Base-by-base conservation (phyloP, 169 alveolate genomes). In the Amoebophrya sp. region DNA sequence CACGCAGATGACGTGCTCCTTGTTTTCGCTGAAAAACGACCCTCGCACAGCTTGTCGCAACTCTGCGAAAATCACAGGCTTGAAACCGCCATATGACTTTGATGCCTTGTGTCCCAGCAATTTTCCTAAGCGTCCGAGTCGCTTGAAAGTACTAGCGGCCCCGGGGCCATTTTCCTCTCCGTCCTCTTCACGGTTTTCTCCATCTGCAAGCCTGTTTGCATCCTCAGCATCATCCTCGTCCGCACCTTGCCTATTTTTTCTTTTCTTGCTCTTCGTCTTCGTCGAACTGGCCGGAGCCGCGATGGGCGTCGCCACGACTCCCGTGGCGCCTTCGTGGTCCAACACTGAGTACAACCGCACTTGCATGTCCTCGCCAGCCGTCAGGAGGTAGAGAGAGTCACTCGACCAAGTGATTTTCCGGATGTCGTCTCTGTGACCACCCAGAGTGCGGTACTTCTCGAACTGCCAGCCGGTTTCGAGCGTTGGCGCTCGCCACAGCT, bases 361-460 rank as follows among this genome's bases (percentile, higher is more conserved):
- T 26, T 65, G 83, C 12, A 12, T 65, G 83, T 65, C 83, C 2
- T 65, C 83, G 39, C 83, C 83, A 10, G 33, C 2, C 12, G 83
- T 12, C 83, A 65, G 83, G 0, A 65, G 12, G 26, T 65, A 65
- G 39, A 6, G 26, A 10, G 83, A 65, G 83, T 65, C 83, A 6
- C 26, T 1, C 36, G 36, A 12, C 83, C 83, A 65, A 29, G 83
- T 12, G 83, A 65, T 65, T 36, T 18, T 1, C 36, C 83, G 39
- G 92, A 38, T 90, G 39, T 90, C 41, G 33, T 41, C 83, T 77
- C 92, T 78, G 47, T 93, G 90, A 89, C 83, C 83, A 6, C 83
- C 83, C 26, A 65, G 90, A 91, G 6, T 90, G 90, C n/a, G 93
- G 93, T 2, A 90, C 90, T 34, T 83, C 34, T n/a, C 89, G 41